phyloP scores from a whole-genome alignment of 441 rosid species.

The Erodium moschatum region DNA sequence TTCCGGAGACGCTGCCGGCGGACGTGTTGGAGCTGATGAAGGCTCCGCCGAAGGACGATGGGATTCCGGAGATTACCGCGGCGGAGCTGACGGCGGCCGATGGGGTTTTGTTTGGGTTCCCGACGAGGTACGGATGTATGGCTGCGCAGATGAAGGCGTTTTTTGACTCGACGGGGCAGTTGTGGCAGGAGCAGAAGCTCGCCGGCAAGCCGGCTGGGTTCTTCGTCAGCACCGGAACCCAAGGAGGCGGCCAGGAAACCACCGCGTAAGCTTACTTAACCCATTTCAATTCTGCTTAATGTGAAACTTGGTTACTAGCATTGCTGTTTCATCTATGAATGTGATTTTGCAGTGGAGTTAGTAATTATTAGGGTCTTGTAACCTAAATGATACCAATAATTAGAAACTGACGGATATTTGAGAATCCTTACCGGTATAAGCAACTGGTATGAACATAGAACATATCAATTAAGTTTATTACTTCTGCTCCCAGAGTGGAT shows the following conservation, averaged over 20 bases:
- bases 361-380: no score
- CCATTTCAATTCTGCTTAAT: no score
- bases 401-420: background rate
- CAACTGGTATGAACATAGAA: background rate
- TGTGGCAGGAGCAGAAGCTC: constrained; percentile 79
- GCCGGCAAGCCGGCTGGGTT: constrained; percentile 96
- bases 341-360: no score
- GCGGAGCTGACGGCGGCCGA: constrained; percentile 66
- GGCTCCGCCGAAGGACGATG: constrained; percentile 75
- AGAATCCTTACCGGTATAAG: background rate
- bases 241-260: constrained; percentile 98
- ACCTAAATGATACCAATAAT: no score
- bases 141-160: constrained; percentile 92
- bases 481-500: background rate
- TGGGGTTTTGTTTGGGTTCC: constrained; percentile 82
- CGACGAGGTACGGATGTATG: constrained; percentile 93
- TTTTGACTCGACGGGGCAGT: constrained; percentile 75
- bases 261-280: constrained; percentile 53
- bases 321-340: no score
- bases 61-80: constrained; percentile 54
- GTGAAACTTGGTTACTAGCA: no score
- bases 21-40: constrained; percentile 72
- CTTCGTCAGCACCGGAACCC: constrained; percentile 87
- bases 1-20: constrained; percentile 72
- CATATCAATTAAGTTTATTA: background rate